phyloP scores from a whole-genome alignment of 2,329 filamentous ascomycete species.

The Aspergillus costaricaensis region DNA sequence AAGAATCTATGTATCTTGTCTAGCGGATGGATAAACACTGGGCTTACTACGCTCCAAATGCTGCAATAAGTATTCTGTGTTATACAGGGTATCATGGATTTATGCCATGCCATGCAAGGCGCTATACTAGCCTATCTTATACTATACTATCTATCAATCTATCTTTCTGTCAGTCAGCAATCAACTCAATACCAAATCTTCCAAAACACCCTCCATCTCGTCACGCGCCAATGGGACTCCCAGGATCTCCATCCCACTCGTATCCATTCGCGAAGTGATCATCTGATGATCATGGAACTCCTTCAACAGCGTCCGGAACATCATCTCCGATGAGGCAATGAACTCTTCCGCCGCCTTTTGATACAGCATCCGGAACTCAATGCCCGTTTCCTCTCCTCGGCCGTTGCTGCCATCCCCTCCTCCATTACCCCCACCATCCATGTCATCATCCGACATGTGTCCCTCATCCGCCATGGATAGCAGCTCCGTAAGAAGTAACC shows the following conservation, averaged over 20 bases:
- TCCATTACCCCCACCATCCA: conserved; percentile 38
- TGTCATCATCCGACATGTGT: conserved; percentile 53
- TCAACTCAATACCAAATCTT: conserved; percentile 62
- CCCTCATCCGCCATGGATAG: conserved; percentile 66
- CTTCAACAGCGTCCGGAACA: conserved; percentile 88
- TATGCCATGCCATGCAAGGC: no score
- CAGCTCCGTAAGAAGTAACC: conserved; percentile 80
- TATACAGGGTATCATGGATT: conserved; percentile 38
- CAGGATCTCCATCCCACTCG: conserved; percentile 79
- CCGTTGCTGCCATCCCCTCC: conserved; percentile 20
- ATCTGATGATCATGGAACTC: conserved; percentile 99
- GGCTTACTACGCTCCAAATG: no score
- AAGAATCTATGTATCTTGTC: background rate
- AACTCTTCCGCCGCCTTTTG: conserved; percentile 96
- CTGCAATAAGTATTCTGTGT: background rate
- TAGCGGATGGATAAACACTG: background rate
- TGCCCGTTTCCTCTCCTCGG: conserved; percentile 55
- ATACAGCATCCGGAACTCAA: conserved; percentile 90
- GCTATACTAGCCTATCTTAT: conserved; percentile 5
- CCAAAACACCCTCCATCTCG: conserved; percentile 84
- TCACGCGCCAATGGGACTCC: conserved; percentile 83
- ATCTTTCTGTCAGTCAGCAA: background rate
- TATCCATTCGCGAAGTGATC: conserved; percentile 85
- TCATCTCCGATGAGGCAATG: conserved; percentile 94
- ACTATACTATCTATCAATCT: conserved; percentile 3